A percentile compares a stretch with the other conserved stretches of the same genome.
Evolutionary conservation across 176 grass and related monocot genomes (phyloP).

Genomic region (Carex myosuroides): DNA sequence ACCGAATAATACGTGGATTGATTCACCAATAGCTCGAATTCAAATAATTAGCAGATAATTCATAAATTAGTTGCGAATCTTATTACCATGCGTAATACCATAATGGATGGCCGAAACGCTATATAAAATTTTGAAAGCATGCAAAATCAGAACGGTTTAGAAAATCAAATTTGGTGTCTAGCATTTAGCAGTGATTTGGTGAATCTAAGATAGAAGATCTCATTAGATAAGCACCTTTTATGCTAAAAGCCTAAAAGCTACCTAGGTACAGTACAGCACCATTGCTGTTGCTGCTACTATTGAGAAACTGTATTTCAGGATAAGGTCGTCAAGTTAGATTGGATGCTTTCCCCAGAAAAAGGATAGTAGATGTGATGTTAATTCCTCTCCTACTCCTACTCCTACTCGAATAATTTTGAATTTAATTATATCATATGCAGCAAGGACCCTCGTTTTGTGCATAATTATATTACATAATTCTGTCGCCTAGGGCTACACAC

Average conservation of each 20-base stretch:
- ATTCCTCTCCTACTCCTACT: not conserved
- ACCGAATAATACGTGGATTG: too few relatives aligned
- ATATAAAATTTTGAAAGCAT: too few relatives aligned
- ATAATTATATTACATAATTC: not conserved
- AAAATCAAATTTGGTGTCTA: too few relatives aligned
- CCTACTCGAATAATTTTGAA: not conserved
- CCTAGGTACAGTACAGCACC: not conserved
- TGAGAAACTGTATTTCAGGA: not conserved
- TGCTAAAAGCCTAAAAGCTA: not conserved
- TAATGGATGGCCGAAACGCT: too few relatives aligned
- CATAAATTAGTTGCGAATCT: too few relatives aligned
- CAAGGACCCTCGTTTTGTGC: not conserved
- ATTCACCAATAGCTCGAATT: too few relatives aligned
- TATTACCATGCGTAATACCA: too few relatives aligned
- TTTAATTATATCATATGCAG: not conserved
- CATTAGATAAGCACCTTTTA: not conserved
- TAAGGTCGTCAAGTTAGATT: not conserved
- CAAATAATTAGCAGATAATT: too few relatives aligned
- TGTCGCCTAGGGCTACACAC: too few relatives aligned
- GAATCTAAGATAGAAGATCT: conserved; percentile 20
- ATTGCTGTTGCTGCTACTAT: not conserved
- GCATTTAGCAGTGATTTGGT: conserved; percentile 6
- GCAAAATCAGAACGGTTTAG: too few relatives aligned
- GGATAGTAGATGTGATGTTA: not conserved
- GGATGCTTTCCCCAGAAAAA: not conserved